Percentiles rank a stretch among this genome's conserved stretches.
These are phyloP conservation scores for Teunomyces pallodes DNA, from an alignment of 805 yeast species.

Conservation along the genomic window DNA sequence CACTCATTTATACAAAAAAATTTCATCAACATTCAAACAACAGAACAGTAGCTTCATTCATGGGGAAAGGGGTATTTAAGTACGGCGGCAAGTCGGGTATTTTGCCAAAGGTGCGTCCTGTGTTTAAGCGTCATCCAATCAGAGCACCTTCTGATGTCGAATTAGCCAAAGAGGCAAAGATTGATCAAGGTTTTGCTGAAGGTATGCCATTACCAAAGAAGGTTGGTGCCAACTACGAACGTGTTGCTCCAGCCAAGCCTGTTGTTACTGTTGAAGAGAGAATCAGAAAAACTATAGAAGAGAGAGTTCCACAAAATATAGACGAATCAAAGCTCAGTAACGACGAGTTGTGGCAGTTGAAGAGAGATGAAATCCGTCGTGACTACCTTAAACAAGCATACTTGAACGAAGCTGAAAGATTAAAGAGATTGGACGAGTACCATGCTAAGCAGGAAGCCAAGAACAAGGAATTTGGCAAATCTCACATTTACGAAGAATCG, in stretches of 20 bases:
- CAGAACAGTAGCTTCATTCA: conserved; percentile 9
- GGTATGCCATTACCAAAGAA: conserved; percentile 67
- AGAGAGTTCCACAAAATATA: conserved; percentile 31
- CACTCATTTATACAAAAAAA: not conserved
- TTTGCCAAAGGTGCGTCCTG: conserved; percentile 73
- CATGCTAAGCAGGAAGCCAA: conserved; percentile 28
- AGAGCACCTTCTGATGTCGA: conserved; percentile 43
- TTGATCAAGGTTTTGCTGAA: conserved; percentile 66
- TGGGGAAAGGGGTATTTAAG: conserved; percentile 51
- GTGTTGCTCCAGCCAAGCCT: conserved; percentile 52
- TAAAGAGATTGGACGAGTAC: conserved; percentile 35
- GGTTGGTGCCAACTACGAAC: conserved; percentile 39
- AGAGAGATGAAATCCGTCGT: conserved; percentile 67
- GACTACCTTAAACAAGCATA: conserved; percentile 65
- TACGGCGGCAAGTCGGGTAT: conserved; percentile 75
- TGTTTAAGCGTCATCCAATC: conserved; percentile 62
- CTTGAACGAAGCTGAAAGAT: conserved; percentile 48
- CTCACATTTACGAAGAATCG: conserved; percentile 38
- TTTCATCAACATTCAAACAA: not conserved
- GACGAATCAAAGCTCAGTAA: conserved; percentile 28
- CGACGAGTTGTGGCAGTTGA: conserved; percentile 46
- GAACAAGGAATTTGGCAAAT: conserved; percentile 20
- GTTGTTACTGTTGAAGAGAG: conserved; percentile 60
- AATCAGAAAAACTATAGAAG: conserved; percentile 54
- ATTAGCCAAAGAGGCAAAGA: conserved; percentile 41